phyloP scores from a whole-genome alignment of 441 rosid genomes.

The Hura crepitans region DNA sequence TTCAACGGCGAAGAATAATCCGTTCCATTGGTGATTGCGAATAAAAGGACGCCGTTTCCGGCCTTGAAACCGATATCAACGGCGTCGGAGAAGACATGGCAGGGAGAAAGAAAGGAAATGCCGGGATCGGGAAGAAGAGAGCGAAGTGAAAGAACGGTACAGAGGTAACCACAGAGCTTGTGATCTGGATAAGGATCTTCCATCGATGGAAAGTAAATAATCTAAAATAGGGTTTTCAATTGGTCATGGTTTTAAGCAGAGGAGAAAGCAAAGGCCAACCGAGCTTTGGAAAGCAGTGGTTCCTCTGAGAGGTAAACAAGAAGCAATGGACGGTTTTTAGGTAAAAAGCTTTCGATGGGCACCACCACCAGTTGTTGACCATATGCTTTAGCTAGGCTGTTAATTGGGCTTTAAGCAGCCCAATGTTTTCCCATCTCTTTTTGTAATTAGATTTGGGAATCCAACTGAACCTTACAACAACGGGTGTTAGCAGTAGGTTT shows the following conservation, averaged over 20 bases:
- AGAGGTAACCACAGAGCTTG: slow-evolving; percentile 76
- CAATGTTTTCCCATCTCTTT: too few relatives aligned
- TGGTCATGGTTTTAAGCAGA: background rate
- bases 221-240: background rate
- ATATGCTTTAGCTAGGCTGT: too few relatives aligned
- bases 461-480: too few relatives aligned
- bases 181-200: slow-evolving; percentile 32
- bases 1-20: background rate
- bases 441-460: too few relatives aligned
- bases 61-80: slow-evolving; percentile 40
- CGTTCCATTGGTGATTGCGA: slow-evolving; percentile 14
- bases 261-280: background rate
- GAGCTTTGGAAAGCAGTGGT: too few relatives aligned
- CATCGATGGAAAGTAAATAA: background rate
- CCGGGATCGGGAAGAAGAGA: slow-evolving; percentile 17
- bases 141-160: slow-evolving; percentile 43
- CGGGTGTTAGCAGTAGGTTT: too few relatives aligned
- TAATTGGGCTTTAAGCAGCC: too few relatives aligned
- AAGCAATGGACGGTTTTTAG: too few relatives aligned
- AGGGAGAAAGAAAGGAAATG: slow-evolving; percentile 37
- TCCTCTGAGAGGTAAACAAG: too few relatives aligned
- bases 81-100: slow-evolving; percentile 41
- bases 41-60: slow-evolving; percentile 42
- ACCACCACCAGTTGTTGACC: too few relatives aligned
- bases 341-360: too few relatives aligned